A percentile compares a stretch with the other conserved stretches of the same genome.
These are phyloP conservation scores for Pseudohyphozyma bogoriensis DNA, from an alignment of 768 basidiomycete species.

Conservation along the genomic window DNA sequence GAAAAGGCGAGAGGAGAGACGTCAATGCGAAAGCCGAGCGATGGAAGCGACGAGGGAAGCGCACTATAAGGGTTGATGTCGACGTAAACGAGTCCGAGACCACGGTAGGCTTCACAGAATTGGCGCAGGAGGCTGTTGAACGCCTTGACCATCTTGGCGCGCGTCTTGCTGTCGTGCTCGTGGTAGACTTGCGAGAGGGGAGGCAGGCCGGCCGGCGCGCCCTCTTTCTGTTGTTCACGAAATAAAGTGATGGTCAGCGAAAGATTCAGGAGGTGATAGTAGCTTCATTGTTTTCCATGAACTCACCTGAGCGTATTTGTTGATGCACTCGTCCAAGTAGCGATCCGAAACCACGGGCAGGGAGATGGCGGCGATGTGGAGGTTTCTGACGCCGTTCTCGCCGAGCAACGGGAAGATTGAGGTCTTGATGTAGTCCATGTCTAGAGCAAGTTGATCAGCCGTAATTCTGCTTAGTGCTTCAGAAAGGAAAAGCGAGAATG, in stretches of 20 bases:
- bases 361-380: slow-evolving; percentile 6
- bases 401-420: neutral
- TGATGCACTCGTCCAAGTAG: too few relatives aligned
- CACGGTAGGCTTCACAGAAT: slow-evolving; percentile 10
- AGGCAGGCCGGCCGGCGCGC: neutral
- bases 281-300: too few relatives aligned
- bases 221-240: neutral
- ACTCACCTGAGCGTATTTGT: too few relatives aligned
- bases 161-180: slow-evolving; percentile 10
- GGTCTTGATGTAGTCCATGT: neutral
- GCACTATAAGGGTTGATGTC: slow-evolving; percentile 7
- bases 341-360: slow-evolving; percentile 21
- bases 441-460: too few relatives aligned
- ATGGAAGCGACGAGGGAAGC: too few relatives aligned
- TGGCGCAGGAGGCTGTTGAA: slow-evolving; percentile 10
- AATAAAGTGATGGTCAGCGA: too few relatives aligned
- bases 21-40: too few relatives aligned
- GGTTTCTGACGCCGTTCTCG: neutral
- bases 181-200: neutral
- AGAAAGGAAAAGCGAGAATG: too few relatives aligned
- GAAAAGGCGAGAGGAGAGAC: too few relatives aligned
- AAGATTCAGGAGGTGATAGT: too few relatives aligned
- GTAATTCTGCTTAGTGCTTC: too few relatives aligned
- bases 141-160: slow-evolving; percentile 1
- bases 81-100: slow-evolving; percentile 11